Percentiles rank a stretch among this genome's conserved stretches.
Evolutionary conservation across 352 stramenopile genomes (phyloP).

Genomic region (Globisporangium parvum): DNA sequence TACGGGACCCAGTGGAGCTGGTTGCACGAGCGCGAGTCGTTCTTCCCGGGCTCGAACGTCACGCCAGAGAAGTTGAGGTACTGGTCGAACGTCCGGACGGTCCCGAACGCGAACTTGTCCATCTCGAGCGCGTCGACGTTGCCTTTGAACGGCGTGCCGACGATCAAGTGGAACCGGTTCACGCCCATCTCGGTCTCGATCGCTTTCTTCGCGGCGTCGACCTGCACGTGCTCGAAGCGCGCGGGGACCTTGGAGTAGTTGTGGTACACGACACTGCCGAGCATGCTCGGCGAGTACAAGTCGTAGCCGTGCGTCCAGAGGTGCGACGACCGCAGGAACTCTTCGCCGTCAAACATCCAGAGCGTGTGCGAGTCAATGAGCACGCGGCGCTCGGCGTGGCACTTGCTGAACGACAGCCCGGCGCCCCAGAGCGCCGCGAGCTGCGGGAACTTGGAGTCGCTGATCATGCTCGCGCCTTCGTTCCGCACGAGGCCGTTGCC

Average conservation of each 20-base stretch:
- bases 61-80: constrained; percentile 61
- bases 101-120: constrained; percentile 51
- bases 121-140: constrained; percentile 54
- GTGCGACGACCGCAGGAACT: constrained; percentile 56
- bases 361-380: constrained; percentile 74
- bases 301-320: constrained; percentile 68
- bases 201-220: constrained; percentile 33
- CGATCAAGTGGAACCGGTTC: constrained; percentile 53
- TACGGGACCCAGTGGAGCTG: constrained; percentile 75
- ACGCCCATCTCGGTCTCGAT: constrained; percentile 43
- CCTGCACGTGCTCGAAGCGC: constrained; percentile 48
- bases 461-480: constrained; percentile 78
- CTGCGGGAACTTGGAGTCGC: constrained; percentile 61
- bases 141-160: constrained; percentile 54
- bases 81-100: constrained; percentile 43
- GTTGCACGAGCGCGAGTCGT: constrained; percentile 51
- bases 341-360: constrained; percentile 73
- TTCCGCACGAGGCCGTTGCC: constrained; percentile 63
- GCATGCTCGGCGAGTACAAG: constrained; percentile 54
- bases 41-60: constrained; percentile 36
- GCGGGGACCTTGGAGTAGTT: constrained; percentile 71
- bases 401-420: constrained; percentile 81
- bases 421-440: constrained; percentile 69
- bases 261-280: constrained; percentile 65
- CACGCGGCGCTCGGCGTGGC: constrained; percentile 69